Evolutionary conservation across 2,329 filamentous ascomycete species (phyloP).

Genomic region (Fusarium succisae): DNA sequence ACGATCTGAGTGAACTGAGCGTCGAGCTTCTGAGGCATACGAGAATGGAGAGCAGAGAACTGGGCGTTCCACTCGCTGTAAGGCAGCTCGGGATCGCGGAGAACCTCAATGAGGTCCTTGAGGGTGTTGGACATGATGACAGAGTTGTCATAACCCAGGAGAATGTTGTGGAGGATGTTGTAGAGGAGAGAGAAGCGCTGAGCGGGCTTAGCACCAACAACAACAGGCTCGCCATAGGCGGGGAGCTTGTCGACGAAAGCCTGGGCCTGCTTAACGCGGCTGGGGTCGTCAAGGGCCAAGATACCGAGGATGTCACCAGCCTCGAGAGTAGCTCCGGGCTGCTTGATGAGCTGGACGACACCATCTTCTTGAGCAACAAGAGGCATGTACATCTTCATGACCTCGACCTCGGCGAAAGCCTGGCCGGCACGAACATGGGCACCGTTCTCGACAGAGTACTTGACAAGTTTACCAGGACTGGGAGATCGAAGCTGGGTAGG

Average conservation of each 20-base stretch:
- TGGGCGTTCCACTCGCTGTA: slow-evolving; percentile 97
- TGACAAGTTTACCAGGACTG: slow-evolving; percentile 96
- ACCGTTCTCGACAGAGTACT: slow-evolving; percentile 96
- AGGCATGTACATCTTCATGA: slow-evolving; percentile 99
- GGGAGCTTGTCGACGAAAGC: slow-evolving; percentile 93
- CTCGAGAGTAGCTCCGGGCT: slow-evolving; percentile 96
- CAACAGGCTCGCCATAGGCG: slow-evolving; percentile 83
- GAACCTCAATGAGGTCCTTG: slow-evolving; percentile 87
- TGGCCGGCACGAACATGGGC: slow-evolving; percentile 92
- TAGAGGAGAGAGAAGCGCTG: slow-evolving; percentile 84
- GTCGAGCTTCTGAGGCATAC: slow-evolving; percentile 96
- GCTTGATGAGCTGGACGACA: slow-evolving; percentile 98
- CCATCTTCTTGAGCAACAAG: slow-evolving; percentile 94
- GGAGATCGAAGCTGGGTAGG: slow-evolving; percentile 95
- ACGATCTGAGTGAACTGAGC: slow-evolving; percentile 83
- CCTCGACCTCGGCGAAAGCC: slow-evolving; percentile 95
- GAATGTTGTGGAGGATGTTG: slow-evolving; percentile 84
- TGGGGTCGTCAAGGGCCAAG: slow-evolving; percentile 91
- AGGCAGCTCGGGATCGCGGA: slow-evolving; percentile 88
- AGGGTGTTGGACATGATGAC: slow-evolving; percentile 91
- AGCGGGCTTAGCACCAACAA: slow-evolving; percentile 89
- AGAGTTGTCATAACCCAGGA: slow-evolving; percentile 95
- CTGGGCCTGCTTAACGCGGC: slow-evolving; percentile 94
- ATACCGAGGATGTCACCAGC: slow-evolving; percentile 99
- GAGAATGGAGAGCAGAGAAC: slow-evolving; percentile 94